phyloP scores from a whole-genome alignment of 345 rosid genomes.

The Melastoma malabathricum region DNA sequence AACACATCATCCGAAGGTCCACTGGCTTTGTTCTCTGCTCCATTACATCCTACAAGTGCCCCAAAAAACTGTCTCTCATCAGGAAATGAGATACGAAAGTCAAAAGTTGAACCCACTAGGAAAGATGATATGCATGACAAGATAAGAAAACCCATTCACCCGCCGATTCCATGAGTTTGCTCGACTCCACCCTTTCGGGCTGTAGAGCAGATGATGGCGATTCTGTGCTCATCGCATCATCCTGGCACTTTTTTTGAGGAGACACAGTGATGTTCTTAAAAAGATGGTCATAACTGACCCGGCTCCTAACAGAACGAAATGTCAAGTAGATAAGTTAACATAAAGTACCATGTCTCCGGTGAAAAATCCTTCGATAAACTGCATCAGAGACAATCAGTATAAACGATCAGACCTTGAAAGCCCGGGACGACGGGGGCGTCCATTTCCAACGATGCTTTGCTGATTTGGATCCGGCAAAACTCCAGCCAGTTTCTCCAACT shows the following conservation, averaged over 20 bases:
- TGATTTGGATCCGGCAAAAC: slow-evolving; percentile 22
- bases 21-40: slow-evolving; percentile 25
- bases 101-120: background rate
- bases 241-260: too few species aligned
- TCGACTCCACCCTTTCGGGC: too few species aligned
- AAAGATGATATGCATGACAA: too few species aligned
- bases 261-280: too few species aligned
- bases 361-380: background rate
- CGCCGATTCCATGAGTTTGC: too few species aligned
- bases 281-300: too few species aligned
- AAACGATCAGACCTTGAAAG: slow-evolving; percentile 32
- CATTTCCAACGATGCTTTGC: slow-evolving; percentile 13
- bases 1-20: slow-evolving; percentile 49
- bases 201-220: too few species aligned
- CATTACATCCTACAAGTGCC: slow-evolving; percentile 23
- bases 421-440: slow-evolving; percentile 57
- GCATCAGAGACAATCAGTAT: background rate
- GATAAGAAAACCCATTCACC: too few species aligned
- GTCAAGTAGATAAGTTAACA: too few species aligned
- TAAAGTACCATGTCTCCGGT: too few species aligned
- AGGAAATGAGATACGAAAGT: slow-evolving; percentile 2
- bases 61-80: slow-evolving; percentile 9
- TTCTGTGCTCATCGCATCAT: too few species aligned
- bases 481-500: slow-evolving; percentile 64
- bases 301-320: too few species aligned